phyloP scores from a whole-genome alignment of 2,329 filamentous ascomycete species.

The Mollisia scopiformis region DNA sequence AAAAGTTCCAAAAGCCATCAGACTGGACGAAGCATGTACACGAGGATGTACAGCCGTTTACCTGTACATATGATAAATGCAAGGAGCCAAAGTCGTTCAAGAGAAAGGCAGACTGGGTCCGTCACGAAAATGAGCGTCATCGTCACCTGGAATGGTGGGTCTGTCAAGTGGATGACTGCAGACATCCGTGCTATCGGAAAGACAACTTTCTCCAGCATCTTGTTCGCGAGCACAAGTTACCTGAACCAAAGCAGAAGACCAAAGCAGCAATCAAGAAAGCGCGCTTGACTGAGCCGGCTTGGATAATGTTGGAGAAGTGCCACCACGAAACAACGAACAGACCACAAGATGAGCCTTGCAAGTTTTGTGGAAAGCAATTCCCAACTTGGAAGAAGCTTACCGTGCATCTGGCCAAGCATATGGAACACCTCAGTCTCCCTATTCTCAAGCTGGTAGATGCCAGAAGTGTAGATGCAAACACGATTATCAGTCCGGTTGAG shows the following conservation, averaged over 20 bases:
- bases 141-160: slow-evolving; percentile 90
- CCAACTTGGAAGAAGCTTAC: slow-evolving; percentile 91
- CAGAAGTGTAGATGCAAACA: slow-evolving; percentile 59
- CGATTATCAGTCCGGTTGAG: slow-evolving; percentile 69
- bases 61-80: slow-evolving; percentile 85
- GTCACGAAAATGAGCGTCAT: slow-evolving; percentile 91
- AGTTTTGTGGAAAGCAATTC: slow-evolving; percentile 83
- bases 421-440: slow-evolving; percentile 89
- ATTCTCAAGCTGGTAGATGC: slow-evolving; percentile 65
- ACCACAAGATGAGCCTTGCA: slow-evolving; percentile 78
- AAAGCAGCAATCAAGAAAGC: slow-evolving; percentile 68
- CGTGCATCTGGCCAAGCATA: slow-evolving; percentile 91
- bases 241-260: slow-evolving; percentile 79
- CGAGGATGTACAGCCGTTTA: slow-evolving; percentile 91
- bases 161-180: slow-evolving; percentile 80
- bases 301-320: slow-evolving; percentile 78
- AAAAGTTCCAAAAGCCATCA: slow-evolving; percentile 87
- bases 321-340: slow-evolving; percentile 67
- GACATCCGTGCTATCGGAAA: slow-evolving; percentile 81
- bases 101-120: slow-evolving; percentile 92
- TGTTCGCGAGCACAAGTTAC: slow-evolving; percentile 86
- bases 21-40: slow-evolving; percentile 98
- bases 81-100: slow-evolving; percentile 90
- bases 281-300: slow-evolving; percentile 64
- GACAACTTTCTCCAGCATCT: slow-evolving; percentile 95